A percentile compares a stretch with the other conserved stretches of the same genome.
Evolutionary conservation across 2,329 filamentous ascomycete species (phyloP).

Genomic region (Aspergillus sp.): DNA sequence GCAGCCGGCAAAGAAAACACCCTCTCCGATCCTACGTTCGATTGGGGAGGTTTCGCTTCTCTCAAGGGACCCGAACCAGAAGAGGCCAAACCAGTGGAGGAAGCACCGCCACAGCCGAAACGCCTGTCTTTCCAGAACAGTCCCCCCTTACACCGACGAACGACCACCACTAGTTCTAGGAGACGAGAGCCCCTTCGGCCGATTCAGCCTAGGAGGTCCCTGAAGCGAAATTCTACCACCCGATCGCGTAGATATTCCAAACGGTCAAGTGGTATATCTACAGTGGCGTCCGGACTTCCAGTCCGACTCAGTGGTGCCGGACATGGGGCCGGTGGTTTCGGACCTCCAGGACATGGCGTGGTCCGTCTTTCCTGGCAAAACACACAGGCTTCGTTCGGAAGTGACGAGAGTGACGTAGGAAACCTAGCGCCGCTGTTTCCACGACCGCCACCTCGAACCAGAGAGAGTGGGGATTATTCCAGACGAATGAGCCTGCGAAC

Average conservation of each 20-base stretch:
- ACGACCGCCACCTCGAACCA: slow-evolving; percentile 32
- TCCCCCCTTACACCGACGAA: slow-evolving; percentile 30
- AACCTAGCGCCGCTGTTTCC: slow-evolving; percentile 41
- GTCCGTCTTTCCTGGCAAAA: slow-evolving; percentile 43
- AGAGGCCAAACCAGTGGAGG: slow-evolving; percentile 23
- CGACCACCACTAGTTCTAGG: slow-evolving; percentile 31
- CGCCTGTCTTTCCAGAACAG: slow-evolving; percentile 34
- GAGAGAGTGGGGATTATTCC: slow-evolving; percentile 31
- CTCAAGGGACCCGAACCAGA: slow-evolving; percentile 25
- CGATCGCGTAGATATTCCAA: slow-evolving; percentile 40
- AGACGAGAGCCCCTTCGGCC: slow-evolving; percentile 39
- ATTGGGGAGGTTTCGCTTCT: slow-evolving; percentile 30
- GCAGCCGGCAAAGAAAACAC: slow-evolving; percentile 27
- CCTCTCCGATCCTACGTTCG: slow-evolving; percentile 31
- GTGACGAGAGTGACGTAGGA: slow-evolving; percentile 37
- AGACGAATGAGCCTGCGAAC: slow-evolving; percentile 35
- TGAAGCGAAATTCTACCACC: slow-evolving; percentile 38
- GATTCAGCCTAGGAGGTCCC: slow-evolving; percentile 37
- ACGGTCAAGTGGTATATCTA: slow-evolving; percentile 42
- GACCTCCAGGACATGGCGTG: slow-evolving; percentile 37
- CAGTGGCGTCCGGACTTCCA: slow-evolving; percentile 40
- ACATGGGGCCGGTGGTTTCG: slow-evolving; percentile 44
- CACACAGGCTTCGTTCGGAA: slow-evolving; percentile 35
- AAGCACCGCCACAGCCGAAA: slow-evolving; percentile 26
- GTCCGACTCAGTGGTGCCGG: slow-evolving; percentile 45